Evolutionary conservation across 2,329 filamentous ascomycete species (phyloP).

Genomic region (Phialemoniopsis sp.): DNA sequence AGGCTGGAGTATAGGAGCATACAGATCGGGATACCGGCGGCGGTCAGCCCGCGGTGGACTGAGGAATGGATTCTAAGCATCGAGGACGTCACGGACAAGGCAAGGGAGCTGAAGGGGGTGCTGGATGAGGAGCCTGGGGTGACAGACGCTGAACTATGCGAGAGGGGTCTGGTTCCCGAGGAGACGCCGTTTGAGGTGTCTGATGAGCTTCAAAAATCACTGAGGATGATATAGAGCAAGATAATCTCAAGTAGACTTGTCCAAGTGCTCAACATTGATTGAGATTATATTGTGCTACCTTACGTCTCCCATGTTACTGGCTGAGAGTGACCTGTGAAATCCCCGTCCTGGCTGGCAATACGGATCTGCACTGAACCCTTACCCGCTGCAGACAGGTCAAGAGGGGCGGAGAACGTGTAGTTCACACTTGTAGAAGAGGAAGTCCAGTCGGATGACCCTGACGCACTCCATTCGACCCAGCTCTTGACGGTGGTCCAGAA

Average conservation of each 20-base stretch:
- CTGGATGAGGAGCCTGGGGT: conserved; percentile 34
- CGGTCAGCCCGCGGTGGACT: conserved; percentile 39
- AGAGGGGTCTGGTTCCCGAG: conserved; percentile 32
- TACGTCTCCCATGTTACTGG: conserved; percentile 4
- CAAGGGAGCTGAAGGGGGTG: conserved; percentile 39
- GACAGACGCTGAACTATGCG: conserved; percentile 26
- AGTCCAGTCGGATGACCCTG: conserved; percentile 6
- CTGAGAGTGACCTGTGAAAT: not conserved
- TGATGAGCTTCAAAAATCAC: conserved; percentile 22
- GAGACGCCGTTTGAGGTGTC: conserved; percentile 39
- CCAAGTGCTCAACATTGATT: no score
- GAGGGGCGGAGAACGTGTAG: conserved; percentile 5
- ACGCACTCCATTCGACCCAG: conserved; percentile 6
- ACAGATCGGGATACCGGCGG: conserved; percentile 54
- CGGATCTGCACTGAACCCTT: conserved; percentile 4
- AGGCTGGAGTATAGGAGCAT: conserved; percentile 49
- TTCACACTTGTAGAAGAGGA: conserved; percentile 1
- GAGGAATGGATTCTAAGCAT: conserved; percentile 49
- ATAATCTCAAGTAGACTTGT: no score
- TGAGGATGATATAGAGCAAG: conserved; percentile 23
- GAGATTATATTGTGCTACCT: no score
- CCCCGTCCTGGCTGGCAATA: conserved; percentile 3
- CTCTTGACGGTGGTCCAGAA: conserved; percentile 7
- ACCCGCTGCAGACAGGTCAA: conserved; percentile 2
- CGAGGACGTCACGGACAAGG: conserved; percentile 53